Conservation (phyloP, 305 asterid genomes). For the Fraxinus greggii region DNA sequence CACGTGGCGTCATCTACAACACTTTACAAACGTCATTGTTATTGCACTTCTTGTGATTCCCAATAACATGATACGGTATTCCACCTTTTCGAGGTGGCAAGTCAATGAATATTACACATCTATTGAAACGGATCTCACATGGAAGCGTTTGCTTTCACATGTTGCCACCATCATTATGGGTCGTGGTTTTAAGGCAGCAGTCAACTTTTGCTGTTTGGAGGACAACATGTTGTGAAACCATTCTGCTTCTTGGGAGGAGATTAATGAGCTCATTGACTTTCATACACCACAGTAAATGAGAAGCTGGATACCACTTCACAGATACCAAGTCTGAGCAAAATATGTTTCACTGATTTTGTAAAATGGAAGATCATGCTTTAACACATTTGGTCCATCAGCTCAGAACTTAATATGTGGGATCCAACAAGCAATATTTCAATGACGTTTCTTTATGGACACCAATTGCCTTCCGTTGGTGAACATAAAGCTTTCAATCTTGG, state of each 20-base stretch:
- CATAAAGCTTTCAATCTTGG: background rate
- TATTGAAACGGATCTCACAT: background rate
- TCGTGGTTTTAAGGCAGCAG: background rate
- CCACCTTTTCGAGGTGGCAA: constrained; percentile 1
- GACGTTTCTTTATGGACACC: background rate
- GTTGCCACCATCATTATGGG: constrained; percentile 1
- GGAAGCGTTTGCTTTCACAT: background rate
- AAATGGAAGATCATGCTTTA: background rate
- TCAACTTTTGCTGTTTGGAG: background rate
- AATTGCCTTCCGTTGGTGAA: background rate
- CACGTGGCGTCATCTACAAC: constrained; percentile 23
- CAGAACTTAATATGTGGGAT: background rate
- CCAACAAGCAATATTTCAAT: background rate
- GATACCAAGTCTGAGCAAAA: background rate
- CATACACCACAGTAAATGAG: background rate
- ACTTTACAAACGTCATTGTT: constrained; percentile 3
- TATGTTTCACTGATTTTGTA: background rate
- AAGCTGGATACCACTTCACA: background rate
- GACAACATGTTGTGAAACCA: background rate
- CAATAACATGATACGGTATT: background rate
- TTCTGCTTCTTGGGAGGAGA: background rate
- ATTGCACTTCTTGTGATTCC: constrained; percentile 12
- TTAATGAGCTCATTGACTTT: background rate
- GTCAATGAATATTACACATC: background rate
- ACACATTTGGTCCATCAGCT: background rate